Evolutionary conservation across 805 yeast species (phyloP).

Genomic region (Torulaspora franciscae): DNA sequence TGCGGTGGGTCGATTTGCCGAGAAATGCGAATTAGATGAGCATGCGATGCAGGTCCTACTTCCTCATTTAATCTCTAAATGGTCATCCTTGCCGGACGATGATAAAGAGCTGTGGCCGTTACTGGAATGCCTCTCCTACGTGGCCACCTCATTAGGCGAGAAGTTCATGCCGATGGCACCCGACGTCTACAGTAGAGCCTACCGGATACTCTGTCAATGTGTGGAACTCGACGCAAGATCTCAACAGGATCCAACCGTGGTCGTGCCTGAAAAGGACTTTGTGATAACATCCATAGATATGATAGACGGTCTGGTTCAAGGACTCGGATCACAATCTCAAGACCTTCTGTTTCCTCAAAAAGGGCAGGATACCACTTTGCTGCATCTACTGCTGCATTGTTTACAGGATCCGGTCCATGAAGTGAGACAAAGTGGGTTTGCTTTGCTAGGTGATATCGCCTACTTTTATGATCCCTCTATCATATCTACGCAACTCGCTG

Average conservation of each 20-base stretch:
- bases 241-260: constrained; percentile 58
- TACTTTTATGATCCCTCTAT: constrained; percentile 44
- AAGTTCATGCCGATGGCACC: constrained; percentile 84
- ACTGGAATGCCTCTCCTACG: constrained; percentile 85
- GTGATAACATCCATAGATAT: constrained; percentile 84
- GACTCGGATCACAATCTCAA: constrained; percentile 60
- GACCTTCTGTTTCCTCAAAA: constrained; percentile 38
- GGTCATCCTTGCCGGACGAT: constrained; percentile 70
- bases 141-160: constrained; percentile 83
- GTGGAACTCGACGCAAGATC: constrained; percentile 62
- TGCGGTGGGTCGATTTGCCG: constrained; percentile 85
- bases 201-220: constrained; percentile 61
- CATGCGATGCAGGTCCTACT: constrained; percentile 56
- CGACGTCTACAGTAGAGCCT: constrained; percentile 76
- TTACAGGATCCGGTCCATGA: constrained; percentile 73
- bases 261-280: constrained; percentile 85
- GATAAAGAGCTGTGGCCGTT: constrained; percentile 89
- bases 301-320: constrained; percentile 90
- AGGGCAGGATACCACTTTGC: constrained; percentile 39
- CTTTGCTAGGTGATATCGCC: constrained; percentile 85
- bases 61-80: constrained; percentile 77
- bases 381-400: constrained; percentile 62
- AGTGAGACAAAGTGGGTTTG: constrained; percentile 91
- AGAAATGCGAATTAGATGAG: constrained; percentile 56
- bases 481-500: constrained; percentile 35